Base-by-base conservation (phyloP, 2,329 filamentous ascomycete genomes). In the Neopestalotiopsis sp. region DNA sequence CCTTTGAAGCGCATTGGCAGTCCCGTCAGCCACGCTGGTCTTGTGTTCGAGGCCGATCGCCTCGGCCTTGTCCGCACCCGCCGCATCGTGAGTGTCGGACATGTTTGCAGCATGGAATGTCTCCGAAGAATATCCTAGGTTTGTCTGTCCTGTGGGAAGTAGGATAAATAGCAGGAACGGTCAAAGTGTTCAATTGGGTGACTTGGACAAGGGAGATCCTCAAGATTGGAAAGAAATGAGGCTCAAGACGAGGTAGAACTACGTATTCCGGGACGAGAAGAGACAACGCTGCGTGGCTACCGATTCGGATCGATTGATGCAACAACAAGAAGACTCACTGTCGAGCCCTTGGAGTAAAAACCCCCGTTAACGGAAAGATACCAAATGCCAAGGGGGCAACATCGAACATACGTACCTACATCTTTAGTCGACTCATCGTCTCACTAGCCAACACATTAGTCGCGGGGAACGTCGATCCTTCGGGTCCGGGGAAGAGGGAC, bases 1-100 rank as follows among this genome's bases (percentile, higher is more conserved):
- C 30, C 73, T 73, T 70, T 73, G 72, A 32, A 71, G 53, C 14
- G 32, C 56, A 6, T 34, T 34, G 49, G 17, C 40, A 17, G 28
- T 45, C 13, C 62, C 66, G 30, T 67, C 40, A 45, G 17, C 38
- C 7, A 38, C 67, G 24, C 30, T 38, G 30, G 61, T 62, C 38
- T 53, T 49, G 34, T 69, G 62, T 40, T 65, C 65, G 42, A 67
- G n/a, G 65, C 65, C 57, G 13, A 61, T 53, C n/a, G 34, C 34
- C 13, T 28, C 20, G 53, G 65, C 34, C 57, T 67, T 67, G 32
- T 67, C 65, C 10, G 42, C 42, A 10, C 56, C 65, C 17, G n/a
- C 24, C 10, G n/a, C 40, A 24, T 61, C 32, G 28, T 34, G 59
- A 34, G 30, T 12, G 34, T 6, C 34, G 10, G 28, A 34, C 59